Base-by-base conservation (phyloP, 768 basidiomycete genomes). In the Paxillus involutus region DNA sequence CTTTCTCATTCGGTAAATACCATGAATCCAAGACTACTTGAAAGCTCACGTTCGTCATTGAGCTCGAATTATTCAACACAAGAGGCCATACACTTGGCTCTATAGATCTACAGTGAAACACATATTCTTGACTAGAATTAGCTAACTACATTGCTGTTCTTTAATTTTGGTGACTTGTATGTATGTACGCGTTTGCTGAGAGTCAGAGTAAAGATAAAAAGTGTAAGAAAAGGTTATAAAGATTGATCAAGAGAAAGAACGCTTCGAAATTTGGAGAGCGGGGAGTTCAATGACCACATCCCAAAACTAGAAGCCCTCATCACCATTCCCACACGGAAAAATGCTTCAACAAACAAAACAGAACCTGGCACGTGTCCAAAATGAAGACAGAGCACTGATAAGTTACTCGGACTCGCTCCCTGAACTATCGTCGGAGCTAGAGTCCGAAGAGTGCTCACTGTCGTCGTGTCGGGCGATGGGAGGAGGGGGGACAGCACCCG, bases 361-460 rank as follows among this genome's bases (percentile, higher is more conserved):
- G 43, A 59, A 37, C 26, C 33, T 45, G 37, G 6, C 19, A 24
- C 29, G 6, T 29, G 14, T 26, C 26, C 26, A 26, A 26, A 26
- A 6, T 4, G 26, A 26, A 26, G 26, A 3, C 24, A 26, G 35
- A 58, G 48, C 39, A 52, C 12, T 26, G 10, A 9, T 7, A 9
- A 57, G 60, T 84, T 76, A 92, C 69, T 92, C 89, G 21, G 89
- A 90, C 62, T 92, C 89, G 65, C 87, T 91, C 59, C 83, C 89
- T 50, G 90, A 92, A 68, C 88, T 89, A 55, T 89, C 89, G 44
- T 81, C 87, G 42, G 84, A 86, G 71, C 88, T 89, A 10, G 88
- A 87, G 68, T 92, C 89, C 46, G 88, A 90, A 33, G 87, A 88
- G 63, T 78, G 85, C 51, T 89, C 89, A 63, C 86, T 89, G 56